phyloP scores from a whole-genome alignment of 176 grass and related monocot genomes.

The Eleusine indica region DNA sequence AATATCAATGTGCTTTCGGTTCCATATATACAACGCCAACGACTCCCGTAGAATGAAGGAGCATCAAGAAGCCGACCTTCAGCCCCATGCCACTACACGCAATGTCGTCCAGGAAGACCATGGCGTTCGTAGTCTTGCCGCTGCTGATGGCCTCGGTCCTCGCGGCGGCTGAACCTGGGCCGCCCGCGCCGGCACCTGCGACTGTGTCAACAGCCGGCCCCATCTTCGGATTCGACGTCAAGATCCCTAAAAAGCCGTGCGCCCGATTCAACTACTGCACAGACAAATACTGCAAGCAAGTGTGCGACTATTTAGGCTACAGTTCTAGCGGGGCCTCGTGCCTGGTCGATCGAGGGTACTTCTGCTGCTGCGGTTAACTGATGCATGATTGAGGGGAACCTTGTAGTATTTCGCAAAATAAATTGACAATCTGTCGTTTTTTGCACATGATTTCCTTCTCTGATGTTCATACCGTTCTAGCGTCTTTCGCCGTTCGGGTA shows the following conservation, averaged over 20 bases:
- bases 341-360: background rate
- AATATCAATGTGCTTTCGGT: no score
- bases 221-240: background rate
- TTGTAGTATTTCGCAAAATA: background rate
- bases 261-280: background rate
- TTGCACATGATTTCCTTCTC: no score
- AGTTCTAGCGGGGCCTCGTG: no score
- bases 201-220: background rate
- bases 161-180: background rate
- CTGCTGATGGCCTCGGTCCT: background rate
- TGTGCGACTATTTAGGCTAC: background rate
- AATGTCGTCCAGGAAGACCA: background rate
- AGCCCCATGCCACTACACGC: no score
- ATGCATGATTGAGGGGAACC: background rate
- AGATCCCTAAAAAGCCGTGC: no score
- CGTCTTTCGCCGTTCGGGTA: no score
- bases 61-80: no score
- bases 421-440: no score
- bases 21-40: background rate
- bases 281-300: background rate
- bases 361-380: background rate
- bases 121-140: background rate
- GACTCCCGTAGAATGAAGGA: background rate
- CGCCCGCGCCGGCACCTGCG: no score
- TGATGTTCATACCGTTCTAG: no score